A percentile compares a stretch with the other conserved stretches of the same genome.
phyloP scores from a whole-genome alignment of 371 early-diverging fungal genomes.

The Lichtheimia ornata region DNA sequence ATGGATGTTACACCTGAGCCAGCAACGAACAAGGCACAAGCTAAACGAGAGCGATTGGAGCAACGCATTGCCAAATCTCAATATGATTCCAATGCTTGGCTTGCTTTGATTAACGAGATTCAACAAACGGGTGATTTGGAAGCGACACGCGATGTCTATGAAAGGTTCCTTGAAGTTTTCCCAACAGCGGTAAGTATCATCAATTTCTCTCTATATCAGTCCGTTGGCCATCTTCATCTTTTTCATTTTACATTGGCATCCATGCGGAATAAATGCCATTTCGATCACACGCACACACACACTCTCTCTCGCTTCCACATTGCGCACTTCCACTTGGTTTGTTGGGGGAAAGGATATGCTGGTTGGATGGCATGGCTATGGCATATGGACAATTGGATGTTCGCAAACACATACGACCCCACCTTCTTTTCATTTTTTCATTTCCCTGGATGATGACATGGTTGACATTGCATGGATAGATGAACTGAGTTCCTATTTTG shows the following conservation, averaged over 20 bases:
- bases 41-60: constrained; percentile 54
- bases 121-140: constrained; percentile 60
- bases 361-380: too few species aligned
- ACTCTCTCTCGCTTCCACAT: too few species aligned
- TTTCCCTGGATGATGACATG: neutral
- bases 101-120: constrained; percentile 57
- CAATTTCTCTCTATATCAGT: constrained; percentile 12
- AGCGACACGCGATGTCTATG: constrained; percentile 70
- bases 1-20: constrained; percentile 8
- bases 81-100: constrained; percentile 79
- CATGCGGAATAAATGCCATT: too few species aligned
- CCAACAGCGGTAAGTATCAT: constrained; percentile 82
- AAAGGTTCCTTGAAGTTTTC: constrained; percentile 74
- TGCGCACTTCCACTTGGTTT: too few species aligned
- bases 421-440: neutral
- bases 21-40: constrained; percentile 23
- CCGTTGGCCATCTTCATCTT: too few species aligned
- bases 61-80: constrained; percentile 53
- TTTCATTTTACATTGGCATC: too few species aligned
- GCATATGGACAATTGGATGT: too few species aligned
- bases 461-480: too few species aligned
- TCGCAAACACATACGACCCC: neutral
- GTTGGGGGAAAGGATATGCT: too few species aligned
- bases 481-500: too few species aligned
- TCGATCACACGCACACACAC: too few species aligned